Evolutionary conservation across 352 stramenopile genomes (phyloP), one percentile per base, ranked within the genome.

Genomic region (Halophytophthora batemanensis): DNA sequence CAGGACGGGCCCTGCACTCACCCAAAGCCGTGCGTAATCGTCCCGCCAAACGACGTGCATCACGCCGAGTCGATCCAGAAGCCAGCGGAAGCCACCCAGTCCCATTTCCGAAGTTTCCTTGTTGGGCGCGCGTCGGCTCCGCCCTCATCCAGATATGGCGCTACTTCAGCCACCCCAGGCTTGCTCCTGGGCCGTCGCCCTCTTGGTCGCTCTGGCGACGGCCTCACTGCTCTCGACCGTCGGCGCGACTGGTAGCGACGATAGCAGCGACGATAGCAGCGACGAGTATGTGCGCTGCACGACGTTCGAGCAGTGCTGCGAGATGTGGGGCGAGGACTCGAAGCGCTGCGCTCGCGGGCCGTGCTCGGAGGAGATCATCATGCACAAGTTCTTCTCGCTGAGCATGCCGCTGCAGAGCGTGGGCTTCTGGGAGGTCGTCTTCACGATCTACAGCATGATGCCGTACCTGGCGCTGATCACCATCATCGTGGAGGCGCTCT

Each of bases 341-440:
- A 61, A 71, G 53, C 69, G 69, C 41, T 80, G 69, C 38, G 56
- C 66, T 36, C 63, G 69, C 36, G 66, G 69, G 0, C 66, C 69
- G 28, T 76, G 66, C 59, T 68, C 66, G 17, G 7, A 52, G 29
- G 60, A 50, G 39, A 65, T 57, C 56, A 55, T 77, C 56, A 74
- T 69, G 51, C 65, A 63, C 53, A 71, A 64, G 51, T 76, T 80
- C 59, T 80, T 80, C 57, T 74, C 62, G 39, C 56, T 80, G 45
- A 77, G 66, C 45, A 62, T 74, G 59, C 69, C 66, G 29, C 65
- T 64, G 2, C 36, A 76, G 45, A 52, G 58, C 38, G 43, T 80
- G 45, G 59, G 50, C 40, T 71, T 77, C 47, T 75, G 66, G 65
- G 69, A 80, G 31, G 57, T 74, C 23, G 45, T 80, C 28, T 69